Percentiles rank a stretch among this genome's conserved stretches.
Evolutionary conservation across 2,329 filamentous ascomycete genomes (phyloP).

Genomic region (Hirsutella minnesotensis): DNA sequence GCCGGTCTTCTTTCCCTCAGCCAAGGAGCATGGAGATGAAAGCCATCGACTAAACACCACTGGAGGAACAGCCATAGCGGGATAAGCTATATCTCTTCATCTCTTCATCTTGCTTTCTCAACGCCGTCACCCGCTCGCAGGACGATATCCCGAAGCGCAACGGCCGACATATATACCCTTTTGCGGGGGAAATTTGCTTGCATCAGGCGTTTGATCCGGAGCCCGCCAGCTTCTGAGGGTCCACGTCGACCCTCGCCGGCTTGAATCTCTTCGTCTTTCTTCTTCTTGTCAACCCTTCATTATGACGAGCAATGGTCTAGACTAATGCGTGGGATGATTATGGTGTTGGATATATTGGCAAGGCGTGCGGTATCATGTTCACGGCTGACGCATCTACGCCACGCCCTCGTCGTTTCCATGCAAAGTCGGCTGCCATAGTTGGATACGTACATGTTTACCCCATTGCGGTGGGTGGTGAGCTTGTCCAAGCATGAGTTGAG

Average conservation of each 20-base stretch:
- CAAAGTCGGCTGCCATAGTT: no score
- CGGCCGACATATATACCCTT: neutral
- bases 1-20: constrained; percentile 81
- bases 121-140: neutral
- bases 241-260: no score
- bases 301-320: neutral
- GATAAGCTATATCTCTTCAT: neutral
- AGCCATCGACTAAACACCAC: neutral
- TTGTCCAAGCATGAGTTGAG: no score
- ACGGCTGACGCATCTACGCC: no score
- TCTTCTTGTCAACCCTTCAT: neutral
- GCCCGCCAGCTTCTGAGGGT: no score
- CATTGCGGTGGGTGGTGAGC: no score
- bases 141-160: neutral
- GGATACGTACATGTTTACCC: no score
- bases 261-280: neutral
- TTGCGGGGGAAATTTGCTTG: neutral
- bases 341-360: constrained; percentile 1
- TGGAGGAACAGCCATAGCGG: neutral
- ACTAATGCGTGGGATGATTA: neutral
- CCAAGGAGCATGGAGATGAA: constrained; percentile 77
- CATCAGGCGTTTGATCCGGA: neutral
- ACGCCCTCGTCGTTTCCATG: no score
- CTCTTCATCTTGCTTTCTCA: neutral
- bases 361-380: neutral